Base-by-base conservation (phyloP, 768 basidiomycete species). In the Candolleomyces aberdarensis region DNA sequence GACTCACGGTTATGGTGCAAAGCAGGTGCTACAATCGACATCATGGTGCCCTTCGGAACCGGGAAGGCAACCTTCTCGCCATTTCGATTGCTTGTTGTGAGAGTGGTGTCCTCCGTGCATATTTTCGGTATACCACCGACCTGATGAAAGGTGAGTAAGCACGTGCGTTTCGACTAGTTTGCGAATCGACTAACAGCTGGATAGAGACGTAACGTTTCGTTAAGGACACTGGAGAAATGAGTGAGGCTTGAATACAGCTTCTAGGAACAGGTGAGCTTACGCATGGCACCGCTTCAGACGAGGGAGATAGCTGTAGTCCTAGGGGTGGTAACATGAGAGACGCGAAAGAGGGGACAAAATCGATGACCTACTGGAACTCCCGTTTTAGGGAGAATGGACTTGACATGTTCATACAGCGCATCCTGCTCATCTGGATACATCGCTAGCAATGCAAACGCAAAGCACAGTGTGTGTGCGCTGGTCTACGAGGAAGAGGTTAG, bases 371-470 rank as follows among this genome's bases (percentile, higher is more conserved):
- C 72, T 3, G 71, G 74, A 26, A 56, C 17, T n/a, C 65, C 65
- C 10, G 70, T 69, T n/a, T 68, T 64, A 3, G 71, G 56, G 26
- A 74, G 55, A 3, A 74, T 61, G 11, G 59, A 58, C 14, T 65
- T 67, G 56, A 75, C 76, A 32, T 80, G 74, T 31, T 76, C 61
- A 59, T 73, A 77, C 10, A 83, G 67, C 56, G 71, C 78, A 56
- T 80, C 77, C 64, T 83, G 81, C 60, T 78, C 72, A 9, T 80
- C 78, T 3, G 70, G 78, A 60, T 81, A 70, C 26, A 81, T 67
- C 0, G 81, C 80, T 14, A 83, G 65, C 36, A 81, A 59, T 3
- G 73, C 80, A 43, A 82, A 71, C 0, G 76, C 65, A 64, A 72
- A 79, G 61, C 73, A 72, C 14, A 80, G 61, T 2, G 79, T 76